A percentile compares a stretch with the other conserved stretches of the same genome.
These are phyloP conservation scores for Phytophthora brassicae DNA, from an alignment of 352 stramenopile genomes.

Conservation along the genomic window DNA sequence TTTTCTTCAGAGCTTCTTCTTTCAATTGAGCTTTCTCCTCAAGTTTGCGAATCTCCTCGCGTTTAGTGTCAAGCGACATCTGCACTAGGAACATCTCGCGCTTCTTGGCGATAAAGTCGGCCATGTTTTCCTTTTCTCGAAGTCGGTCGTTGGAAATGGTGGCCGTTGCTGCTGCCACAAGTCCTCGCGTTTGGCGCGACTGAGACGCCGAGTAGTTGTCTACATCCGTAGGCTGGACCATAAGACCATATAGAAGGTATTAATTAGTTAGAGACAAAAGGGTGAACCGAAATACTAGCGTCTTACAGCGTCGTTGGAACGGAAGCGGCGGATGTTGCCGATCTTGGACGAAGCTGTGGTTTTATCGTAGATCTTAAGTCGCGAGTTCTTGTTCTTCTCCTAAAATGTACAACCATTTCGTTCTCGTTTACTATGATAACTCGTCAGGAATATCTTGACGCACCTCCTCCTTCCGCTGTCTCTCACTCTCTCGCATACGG, in stretches of 20 bases:
- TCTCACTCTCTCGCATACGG: conserved; percentile 91
- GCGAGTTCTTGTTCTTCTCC: conserved; percentile 61
- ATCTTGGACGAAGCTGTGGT: conserved; percentile 77
- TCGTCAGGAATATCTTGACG: too few species aligned
- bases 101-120: conserved; percentile 96
- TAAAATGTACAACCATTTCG: conserved; percentile 2
- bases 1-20: conserved; percentile 94
- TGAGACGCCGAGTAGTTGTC: conserved; percentile 67
- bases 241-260: background rate
- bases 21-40: conserved; percentile 96
- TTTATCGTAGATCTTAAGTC: conserved; percentile 91
- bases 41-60: conserved; percentile 96
- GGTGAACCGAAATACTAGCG: background rate
- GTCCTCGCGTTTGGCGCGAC: conserved; percentile 70
- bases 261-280: background rate
- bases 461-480: conserved; percentile 82
- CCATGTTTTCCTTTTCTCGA: conserved; percentile 95
- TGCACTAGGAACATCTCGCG: conserved; percentile 96
- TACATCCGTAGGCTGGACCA: conserved; percentile 44
- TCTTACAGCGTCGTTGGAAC: conserved; percentile 58
- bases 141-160: conserved; percentile 85
- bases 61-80: conserved; percentile 96
- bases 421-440: too few species aligned
- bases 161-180: conserved; percentile 77
- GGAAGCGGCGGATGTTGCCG: conserved; percentile 79